Percentiles rank a stretch among this genome's conserved stretches.
phyloP scores from a whole-genome alignment of 169 alveolate genomes.

The Cryptosporidium muris region DNA sequence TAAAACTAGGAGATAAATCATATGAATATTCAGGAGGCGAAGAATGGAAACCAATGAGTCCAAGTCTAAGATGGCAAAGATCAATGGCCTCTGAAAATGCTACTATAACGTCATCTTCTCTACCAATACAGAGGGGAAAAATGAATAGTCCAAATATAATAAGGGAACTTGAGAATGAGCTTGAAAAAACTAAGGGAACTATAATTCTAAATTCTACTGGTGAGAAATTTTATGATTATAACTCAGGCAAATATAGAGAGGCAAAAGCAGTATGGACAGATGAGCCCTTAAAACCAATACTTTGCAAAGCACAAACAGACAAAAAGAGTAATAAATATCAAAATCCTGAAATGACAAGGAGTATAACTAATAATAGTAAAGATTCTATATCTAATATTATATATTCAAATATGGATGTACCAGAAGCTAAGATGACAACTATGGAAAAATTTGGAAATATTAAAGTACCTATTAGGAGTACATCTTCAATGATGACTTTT shows the following conservation, averaged over 20 bases:
- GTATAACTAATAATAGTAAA: not conserved
- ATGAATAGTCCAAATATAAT: slow-evolving; percentile 63
- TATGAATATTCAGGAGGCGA: slow-evolving; percentile 42
- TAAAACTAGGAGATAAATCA: slow-evolving; percentile 24
- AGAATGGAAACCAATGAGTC: slow-evolving; percentile 59
- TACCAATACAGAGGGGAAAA: slow-evolving; percentile 27
- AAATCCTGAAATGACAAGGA: not conserved
- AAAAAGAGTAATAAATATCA: not conserved
- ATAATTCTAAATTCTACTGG: slow-evolving; percentile 51
- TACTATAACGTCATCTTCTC: slow-evolving; percentile 29
- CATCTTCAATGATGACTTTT: slow-evolving; percentile 6
- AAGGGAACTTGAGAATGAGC: slow-evolving; percentile 46
- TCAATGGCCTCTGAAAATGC: slow-evolving; percentile 27
- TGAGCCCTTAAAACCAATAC: slow-evolving; percentile 20
- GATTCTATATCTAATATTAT: not conserved
- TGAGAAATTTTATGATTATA: slow-evolving; percentile 42
- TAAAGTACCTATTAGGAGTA: slow-evolving; percentile 45
- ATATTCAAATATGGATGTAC: slow-evolving; percentile 4
- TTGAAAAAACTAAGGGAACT: slow-evolving; percentile 32
- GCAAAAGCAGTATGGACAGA: slow-evolving; percentile 69
- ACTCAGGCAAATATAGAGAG: not conserved
- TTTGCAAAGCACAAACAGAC: not conserved
- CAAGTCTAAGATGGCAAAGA: slow-evolving; percentile 52
- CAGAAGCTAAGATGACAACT: slow-evolving; percentile 14
- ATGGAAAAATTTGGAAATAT: slow-evolving; percentile 29